Conservation (phyloP, 2,329 filamentous ascomycete species). For the Venturia nashicola region DNA sequence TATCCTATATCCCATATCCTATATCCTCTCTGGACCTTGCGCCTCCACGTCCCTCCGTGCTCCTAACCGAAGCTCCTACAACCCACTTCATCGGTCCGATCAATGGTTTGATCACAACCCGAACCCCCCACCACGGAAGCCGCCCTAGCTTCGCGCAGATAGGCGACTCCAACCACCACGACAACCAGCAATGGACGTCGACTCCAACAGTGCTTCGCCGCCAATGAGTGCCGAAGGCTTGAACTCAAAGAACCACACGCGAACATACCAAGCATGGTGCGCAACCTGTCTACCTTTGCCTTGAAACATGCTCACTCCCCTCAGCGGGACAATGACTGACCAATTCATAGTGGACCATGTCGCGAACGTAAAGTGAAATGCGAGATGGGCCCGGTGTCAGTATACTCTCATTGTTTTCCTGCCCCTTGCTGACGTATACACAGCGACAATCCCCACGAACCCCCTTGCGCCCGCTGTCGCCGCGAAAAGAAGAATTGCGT, state of each 20-base stretch:
- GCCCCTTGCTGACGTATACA: background rate
- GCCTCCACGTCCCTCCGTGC: no score
- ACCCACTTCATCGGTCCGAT: background rate
- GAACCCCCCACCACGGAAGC: background rate
- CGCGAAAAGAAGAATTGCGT: conserved; percentile 94
- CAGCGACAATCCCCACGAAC: conserved; percentile 76
- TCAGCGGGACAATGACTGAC: conserved; percentile 3
- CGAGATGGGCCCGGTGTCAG: conserved; percentile 50
- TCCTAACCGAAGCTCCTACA: no score
- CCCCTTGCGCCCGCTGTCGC: conserved; percentile 85
- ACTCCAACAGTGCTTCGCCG: conserved; percentile 4
- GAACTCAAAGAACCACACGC: conserved; percentile 19
- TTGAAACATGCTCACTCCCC: conserved; percentile 21
- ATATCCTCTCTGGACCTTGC: background rate
- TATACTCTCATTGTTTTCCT: background rate
- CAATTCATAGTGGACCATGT: conserved; percentile 19
- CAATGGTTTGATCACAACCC: background rate
- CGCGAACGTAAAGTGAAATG: conserved; percentile 40
- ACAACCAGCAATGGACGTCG: background rate
- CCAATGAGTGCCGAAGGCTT: background rate
- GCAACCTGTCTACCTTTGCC: conserved; percentile 2
- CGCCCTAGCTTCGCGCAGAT: background rate
- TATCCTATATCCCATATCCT: background rate
- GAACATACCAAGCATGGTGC: conserved; percentile 39
- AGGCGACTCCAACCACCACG: background rate